phyloP scores from a whole-genome alignment of 106 monocot genomes.

The Agapanthus africanus region DNA sequence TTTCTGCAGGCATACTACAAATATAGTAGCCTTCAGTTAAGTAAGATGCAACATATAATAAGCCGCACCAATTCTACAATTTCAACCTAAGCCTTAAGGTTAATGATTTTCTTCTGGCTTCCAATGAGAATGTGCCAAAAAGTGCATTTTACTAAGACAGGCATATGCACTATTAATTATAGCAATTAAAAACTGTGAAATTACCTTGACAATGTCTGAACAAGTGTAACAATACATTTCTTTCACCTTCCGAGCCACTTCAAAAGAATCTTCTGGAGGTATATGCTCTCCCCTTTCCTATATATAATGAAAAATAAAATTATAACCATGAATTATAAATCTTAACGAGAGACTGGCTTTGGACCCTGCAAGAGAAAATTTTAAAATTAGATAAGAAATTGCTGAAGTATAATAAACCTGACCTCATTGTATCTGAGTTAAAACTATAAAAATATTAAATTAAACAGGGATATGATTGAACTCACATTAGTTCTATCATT shows the following conservation, averaged over 20 bases:
- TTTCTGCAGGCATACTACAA: not conserved
- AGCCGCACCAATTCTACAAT: not conserved
- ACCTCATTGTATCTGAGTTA: not conserved
- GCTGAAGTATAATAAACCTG: not conserved
- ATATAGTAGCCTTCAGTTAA: not conserved
- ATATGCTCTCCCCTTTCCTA: slow-evolving; percentile 93
- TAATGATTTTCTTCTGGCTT: not conserved
- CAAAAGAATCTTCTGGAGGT: slow-evolving; percentile 87
- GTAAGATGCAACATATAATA: not conserved
- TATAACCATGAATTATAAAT: not conserved
- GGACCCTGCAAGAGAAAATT: not conserved
- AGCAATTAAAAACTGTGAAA: not conserved
- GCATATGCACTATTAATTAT: not conserved
- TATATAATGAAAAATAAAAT: slow-evolving; percentile 5
- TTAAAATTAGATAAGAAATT: no score
- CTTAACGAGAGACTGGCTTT: not conserved
- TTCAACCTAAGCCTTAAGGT: not conserved
- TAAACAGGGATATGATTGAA: not conserved
- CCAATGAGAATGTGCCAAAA: not conserved
- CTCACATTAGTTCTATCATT: not conserved
- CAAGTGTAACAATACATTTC: slow-evolving; percentile 85
- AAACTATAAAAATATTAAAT: not conserved
- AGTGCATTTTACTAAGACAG: not conserved
- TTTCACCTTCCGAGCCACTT: slow-evolving; percentile 73
- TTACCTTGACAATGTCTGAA: slow-evolving; percentile 92